Conservation (phyloP, 2,329 filamentous ascomycete species). For the Neonectria hederae region DNA sequence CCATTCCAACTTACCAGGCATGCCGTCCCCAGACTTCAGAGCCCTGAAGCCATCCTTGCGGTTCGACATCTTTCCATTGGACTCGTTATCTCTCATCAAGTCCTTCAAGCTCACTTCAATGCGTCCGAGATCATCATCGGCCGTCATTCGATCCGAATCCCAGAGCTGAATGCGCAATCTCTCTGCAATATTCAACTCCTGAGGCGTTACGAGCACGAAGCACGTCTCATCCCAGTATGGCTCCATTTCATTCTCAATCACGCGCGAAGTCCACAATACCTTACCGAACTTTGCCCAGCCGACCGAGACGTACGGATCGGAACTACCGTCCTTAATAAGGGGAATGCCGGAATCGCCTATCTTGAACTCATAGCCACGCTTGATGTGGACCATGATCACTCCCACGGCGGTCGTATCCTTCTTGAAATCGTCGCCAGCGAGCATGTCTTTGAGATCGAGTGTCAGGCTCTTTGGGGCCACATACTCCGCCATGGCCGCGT, state of each 20-base stretch:
- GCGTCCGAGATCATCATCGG: constrained; percentile 78
- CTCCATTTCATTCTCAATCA: constrained; percentile 71
- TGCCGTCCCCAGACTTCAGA: constrained; percentile 70
- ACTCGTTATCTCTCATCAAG: constrained; percentile 67
- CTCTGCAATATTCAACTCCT: constrained; percentile 78
- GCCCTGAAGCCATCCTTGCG: constrained; percentile 73
- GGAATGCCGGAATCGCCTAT: constrained; percentile 73
- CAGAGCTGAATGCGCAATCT: constrained; percentile 75
- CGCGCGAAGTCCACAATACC: constrained; percentile 69
- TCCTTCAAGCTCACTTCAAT: constrained; percentile 75
- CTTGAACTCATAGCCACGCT: constrained; percentile 75
- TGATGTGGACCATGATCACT: constrained; percentile 72
- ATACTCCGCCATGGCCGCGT: constrained; percentile 78
- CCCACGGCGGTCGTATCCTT: constrained; percentile 75
- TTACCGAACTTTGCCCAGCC: constrained; percentile 81
- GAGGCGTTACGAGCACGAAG: constrained; percentile 73
- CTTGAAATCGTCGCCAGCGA: constrained; percentile 81
- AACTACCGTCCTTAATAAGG: constrained; percentile 66
- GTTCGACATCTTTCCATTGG: constrained; percentile 69
- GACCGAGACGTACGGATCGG: constrained; percentile 77
- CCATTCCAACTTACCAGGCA: constrained; percentile 76
- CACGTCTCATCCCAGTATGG: constrained; percentile 77
- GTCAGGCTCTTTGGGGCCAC: constrained; percentile 81
- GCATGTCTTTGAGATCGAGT: constrained; percentile 79
- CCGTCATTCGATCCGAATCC: constrained; percentile 78